Evolutionary conservation across 1,284 basidiomycete species (phyloP).

Genomic region (Apiotrichum laibachii): DNA sequence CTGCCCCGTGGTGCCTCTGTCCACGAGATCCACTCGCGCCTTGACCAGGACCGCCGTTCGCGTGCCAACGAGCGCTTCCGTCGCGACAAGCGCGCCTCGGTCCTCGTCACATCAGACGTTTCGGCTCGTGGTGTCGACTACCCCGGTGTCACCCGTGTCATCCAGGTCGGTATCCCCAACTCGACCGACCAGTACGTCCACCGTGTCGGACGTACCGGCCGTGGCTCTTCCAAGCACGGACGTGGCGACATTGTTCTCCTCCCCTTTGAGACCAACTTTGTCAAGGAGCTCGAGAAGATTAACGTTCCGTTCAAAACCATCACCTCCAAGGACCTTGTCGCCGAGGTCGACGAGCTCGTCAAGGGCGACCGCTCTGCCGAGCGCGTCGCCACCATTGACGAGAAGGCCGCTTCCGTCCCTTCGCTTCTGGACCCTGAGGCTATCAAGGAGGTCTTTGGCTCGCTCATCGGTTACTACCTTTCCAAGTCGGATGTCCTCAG

Average conservation of each 20-base stretch:
- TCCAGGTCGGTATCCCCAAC: slow-evolving; percentile 82
- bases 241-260: slow-evolving; percentile 84
- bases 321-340: slow-evolving; percentile 56
- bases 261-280: slow-evolving; percentile 76
- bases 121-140: slow-evolving; percentile 90
- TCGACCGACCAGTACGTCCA: slow-evolving; percentile 80
- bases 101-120: slow-evolving; percentile 85
- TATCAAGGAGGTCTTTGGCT: slow-evolving; percentile 65
- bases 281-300: slow-evolving; percentile 59
- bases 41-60: slow-evolving; percentile 65
- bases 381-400: slow-evolving; percentile 41
- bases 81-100: slow-evolving; percentile 58
- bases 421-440: slow-evolving; percentile 59
- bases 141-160: slow-evolving; percentile 84
- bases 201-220: slow-evolving; percentile 86
- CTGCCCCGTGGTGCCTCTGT: slow-evolving; percentile 60
- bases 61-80: slow-evolving; percentile 68
- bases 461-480: slow-evolving; percentile 75
- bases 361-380: slow-evolving; percentile 18
- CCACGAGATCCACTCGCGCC: slow-evolving; percentile 85
- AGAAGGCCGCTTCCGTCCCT: slow-evolving; percentile 48
- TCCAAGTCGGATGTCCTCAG: slow-evolving; percentile 59
- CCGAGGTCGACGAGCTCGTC: slow-evolving; percentile 57
- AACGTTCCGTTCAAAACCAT: slow-evolving; percentile 70
- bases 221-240: slow-evolving; percentile 64